Percentiles rank a stretch among this genome's conserved stretches.
These are phyloP conservation scores for Tarenaya hassleriana DNA, from an alignment of 345 rosid genomes.

Conservation along the genomic window DNA sequence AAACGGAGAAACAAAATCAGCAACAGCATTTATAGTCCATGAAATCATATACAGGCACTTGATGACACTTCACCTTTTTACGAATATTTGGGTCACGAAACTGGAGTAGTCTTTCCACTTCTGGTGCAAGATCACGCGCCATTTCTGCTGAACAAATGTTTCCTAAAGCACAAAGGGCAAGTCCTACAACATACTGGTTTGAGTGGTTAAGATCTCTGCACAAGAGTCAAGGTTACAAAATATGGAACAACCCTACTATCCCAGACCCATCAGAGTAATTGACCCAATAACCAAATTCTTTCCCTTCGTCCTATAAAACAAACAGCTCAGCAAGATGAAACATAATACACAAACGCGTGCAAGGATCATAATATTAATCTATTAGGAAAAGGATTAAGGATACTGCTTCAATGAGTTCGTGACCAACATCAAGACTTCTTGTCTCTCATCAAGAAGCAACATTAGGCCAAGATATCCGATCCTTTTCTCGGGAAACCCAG, in stretches of 20 bases:
- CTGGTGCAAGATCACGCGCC: constrained; percentile 99
- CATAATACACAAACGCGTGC: constrained; percentile 1
- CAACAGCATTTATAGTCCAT: constrained; percentile 7
- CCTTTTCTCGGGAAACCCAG: constrained; percentile 98
- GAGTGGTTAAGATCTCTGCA: constrained; percentile 94
- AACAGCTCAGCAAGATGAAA: constrained; percentile 1
- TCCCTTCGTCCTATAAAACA: background rate
- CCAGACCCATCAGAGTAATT: constrained; percentile 5
- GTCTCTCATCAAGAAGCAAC: constrained; percentile 99
- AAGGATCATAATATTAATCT: background rate
- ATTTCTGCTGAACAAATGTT: constrained; percentile 97
- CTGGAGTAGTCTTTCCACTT: constrained; percentile 92
- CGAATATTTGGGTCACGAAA: constrained; percentile 99
- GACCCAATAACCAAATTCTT: constrained; percentile 1
- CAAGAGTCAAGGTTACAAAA: constrained; percentile 51
- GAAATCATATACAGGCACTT: constrained; percentile 4
- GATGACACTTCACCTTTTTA: constrained; percentile 60
- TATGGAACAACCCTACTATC: constrained; percentile 5
- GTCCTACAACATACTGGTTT: constrained; percentile 96
- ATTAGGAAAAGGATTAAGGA: constrained; percentile 36
- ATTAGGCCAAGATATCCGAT: constrained; percentile 97
- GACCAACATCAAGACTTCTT: constrained; percentile 98
- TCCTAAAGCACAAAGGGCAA: constrained; percentile 99
- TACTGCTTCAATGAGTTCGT: constrained; percentile 99
- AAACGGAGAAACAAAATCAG: constrained; percentile 14